Evolutionary conservation across 192 early-diverging fungal genomes (phyloP), one percentile per base, ranked within the genome.

Genomic region (Pecoramyces ruminantium): DNA sequence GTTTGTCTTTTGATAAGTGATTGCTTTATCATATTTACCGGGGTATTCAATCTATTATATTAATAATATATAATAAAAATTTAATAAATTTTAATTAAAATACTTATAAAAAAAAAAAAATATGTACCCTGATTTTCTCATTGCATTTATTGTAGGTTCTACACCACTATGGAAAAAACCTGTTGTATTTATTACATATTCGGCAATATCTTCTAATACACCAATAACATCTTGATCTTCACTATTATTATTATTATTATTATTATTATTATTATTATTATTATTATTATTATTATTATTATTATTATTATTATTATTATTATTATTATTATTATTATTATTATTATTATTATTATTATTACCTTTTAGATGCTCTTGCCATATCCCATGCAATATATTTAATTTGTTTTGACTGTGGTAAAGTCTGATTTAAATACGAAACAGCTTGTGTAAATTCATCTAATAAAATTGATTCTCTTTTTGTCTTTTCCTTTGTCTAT

Each of bases 341-440:
- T n/a, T n/a, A n/a, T n/a, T n/a, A n/a, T n/a, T n/a, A n/a, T n/a
- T n/a, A n/a, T n/a, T n/a, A n/a, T 29, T 78, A 80, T 51, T 83
- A 89, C 87, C 90, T 96, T 86, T 97, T 98, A 14, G 94, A 95
- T 16, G 96, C 96, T 29, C 95, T 85, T 28, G 97, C 96, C 97
- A 99, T 99, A 85, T 99, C 97, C 96, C 96, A 97, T 6, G 94
- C 94, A 82, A 96, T 90, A 84, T 99, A 97, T 80, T 90, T 86
- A 78, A 98, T 94, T 82, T 92, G 92, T 16, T 92, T 89, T 25
- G 92, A 92, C 3, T 88, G 84, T 0, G 94, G 94, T 78, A 99
- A 82, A 79, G 95, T 95, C 84, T 97, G 95, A 83, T 96, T 97
- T 79, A 99, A 85, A 82, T 98, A 98, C 6, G 86, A 84, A 29